Evolutionary conservation across 441 rosid genomes (phyloP).

Genomic region (Isatis lusitanica): DNA sequence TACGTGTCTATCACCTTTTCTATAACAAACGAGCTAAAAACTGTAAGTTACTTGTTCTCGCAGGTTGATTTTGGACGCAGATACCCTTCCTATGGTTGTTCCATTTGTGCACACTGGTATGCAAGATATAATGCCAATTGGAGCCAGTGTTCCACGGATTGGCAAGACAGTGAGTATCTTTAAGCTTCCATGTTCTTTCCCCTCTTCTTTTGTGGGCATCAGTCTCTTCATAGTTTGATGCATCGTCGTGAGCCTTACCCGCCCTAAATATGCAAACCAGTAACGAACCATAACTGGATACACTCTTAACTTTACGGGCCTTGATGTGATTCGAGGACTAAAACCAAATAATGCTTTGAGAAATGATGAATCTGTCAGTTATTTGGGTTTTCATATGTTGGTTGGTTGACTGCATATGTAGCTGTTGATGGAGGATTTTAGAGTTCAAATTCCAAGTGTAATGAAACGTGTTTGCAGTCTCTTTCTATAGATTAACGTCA

Average conservation of each 20-base stretch:
- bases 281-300: neutral
- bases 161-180: conserved; percentile 71
- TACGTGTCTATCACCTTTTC: neutral
- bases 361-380: neutral
- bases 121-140: conserved; percentile 96
- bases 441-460: neutral
- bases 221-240: neutral
- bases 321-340: neutral
- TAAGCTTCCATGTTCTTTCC: neutral
- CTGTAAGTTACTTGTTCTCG: neutral
- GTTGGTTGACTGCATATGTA: neutral
- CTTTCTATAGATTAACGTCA: neutral
- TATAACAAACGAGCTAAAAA: neutral
- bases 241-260: neutral
- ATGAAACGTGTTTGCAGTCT: neutral
- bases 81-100: conserved; percentile 71
- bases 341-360: neutral
- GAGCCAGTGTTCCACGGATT: conserved; percentile 81
- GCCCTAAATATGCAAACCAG: neutral
- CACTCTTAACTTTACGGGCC: too few relatives aligned
- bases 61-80: conserved; percentile 90
- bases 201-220: neutral
- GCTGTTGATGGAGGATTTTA: neutral
- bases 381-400: neutral
- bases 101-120: conserved; percentile 95